Conservation (phyloP, 768 basidiomycete species). For the Leccinum longicurvipes region DNA sequence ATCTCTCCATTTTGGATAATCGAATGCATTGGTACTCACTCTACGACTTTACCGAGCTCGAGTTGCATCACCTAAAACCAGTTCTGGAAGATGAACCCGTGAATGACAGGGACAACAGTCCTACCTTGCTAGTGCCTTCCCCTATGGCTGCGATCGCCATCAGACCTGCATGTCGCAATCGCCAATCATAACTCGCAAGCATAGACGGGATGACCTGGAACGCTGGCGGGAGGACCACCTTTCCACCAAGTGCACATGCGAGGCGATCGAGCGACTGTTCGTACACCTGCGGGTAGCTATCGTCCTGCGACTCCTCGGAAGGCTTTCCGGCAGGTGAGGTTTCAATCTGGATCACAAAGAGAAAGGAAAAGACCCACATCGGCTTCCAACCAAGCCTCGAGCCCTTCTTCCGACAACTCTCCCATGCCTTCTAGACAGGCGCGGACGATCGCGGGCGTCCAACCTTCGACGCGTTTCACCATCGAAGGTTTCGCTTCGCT, state of each 20-base stretch:
- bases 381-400: conserved; percentile 64
- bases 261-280: conserved; percentile 83
- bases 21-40: conserved; percentile 43
- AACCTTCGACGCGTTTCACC: conserved; percentile 65
- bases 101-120: not conserved
- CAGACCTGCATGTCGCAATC: conserved; percentile 77
- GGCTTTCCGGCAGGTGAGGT: conserved; percentile 40
- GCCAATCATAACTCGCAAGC: conserved; percentile 81
- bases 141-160: conserved; percentile 86
- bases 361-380: conserved; percentile 54
- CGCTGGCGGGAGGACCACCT: conserved; percentile 70
- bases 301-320: conserved; percentile 56
- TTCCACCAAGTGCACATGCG: conserved; percentile 76
- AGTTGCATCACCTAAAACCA: conserved; percentile 64
- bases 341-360: not conserved
- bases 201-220: conserved; percentile 83
- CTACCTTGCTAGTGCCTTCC: conserved; percentile 75
- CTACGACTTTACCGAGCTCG: conserved; percentile 77
- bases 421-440: conserved; percentile 83
- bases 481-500: conserved; percentile 70
- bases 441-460: conserved; percentile 67
- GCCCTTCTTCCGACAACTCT: conserved; percentile 61
- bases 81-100: not conserved
- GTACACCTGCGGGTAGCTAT: conserved; percentile 69
- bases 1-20: not conserved